A percentile compares a stretch with the other conserved stretches of the same genome.
Conservation (phyloP, 208 protist species). For the Trypanosoma cruzi region DNA sequence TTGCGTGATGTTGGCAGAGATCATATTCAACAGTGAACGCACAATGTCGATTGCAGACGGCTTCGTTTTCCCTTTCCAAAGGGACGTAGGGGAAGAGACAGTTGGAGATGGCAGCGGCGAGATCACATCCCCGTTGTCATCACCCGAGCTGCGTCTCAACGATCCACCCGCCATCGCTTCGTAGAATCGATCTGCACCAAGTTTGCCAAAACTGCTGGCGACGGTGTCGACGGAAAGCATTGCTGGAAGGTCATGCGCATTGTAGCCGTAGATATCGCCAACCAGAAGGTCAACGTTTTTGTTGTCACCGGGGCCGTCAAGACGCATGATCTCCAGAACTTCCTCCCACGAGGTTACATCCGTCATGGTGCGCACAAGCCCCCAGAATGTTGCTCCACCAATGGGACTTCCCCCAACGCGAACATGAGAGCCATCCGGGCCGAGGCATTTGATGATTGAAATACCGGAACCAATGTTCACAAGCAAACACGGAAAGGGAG, state of each 20-base stretch:
- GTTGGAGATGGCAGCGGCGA: constrained; percentile 8
- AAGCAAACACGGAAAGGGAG: constrained; percentile 95
- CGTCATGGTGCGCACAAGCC: constrained; percentile 94
- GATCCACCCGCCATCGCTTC: constrained; percentile 18
- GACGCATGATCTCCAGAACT: constrained; percentile 93
- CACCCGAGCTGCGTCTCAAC: not conserved
- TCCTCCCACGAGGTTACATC: constrained; percentile 94
- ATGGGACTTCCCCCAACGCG: constrained; percentile 95
- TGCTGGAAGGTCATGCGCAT: constrained; percentile 83
- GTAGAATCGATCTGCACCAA: constrained; percentile 76
- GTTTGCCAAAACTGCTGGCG: constrained; percentile 90
- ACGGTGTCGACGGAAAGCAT: constrained; percentile 89
- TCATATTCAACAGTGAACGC: constrained; percentile 94
- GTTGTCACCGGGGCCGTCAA: constrained; percentile 93
- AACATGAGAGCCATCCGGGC: constrained; percentile 82
- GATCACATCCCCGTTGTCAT: constrained; percentile 9
- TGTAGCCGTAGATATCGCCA: constrained; percentile 98
- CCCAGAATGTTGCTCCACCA: constrained; percentile 98
- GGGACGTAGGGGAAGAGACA: not conserved
- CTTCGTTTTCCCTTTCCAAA: constrained; percentile 1
- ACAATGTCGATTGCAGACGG: constrained; percentile 85
- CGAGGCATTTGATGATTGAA: constrained; percentile 94
- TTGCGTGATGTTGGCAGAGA: constrained; percentile 96
- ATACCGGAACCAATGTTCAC: constrained; percentile 98
- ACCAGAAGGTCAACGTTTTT: constrained; percentile 97